Percentiles rank a stretch among this genome's conserved stretches.
Evolutionary conservation across 371 early-diverging fungal genomes (phyloP).

Genomic region (Lichtheimia ornata): DNA sequence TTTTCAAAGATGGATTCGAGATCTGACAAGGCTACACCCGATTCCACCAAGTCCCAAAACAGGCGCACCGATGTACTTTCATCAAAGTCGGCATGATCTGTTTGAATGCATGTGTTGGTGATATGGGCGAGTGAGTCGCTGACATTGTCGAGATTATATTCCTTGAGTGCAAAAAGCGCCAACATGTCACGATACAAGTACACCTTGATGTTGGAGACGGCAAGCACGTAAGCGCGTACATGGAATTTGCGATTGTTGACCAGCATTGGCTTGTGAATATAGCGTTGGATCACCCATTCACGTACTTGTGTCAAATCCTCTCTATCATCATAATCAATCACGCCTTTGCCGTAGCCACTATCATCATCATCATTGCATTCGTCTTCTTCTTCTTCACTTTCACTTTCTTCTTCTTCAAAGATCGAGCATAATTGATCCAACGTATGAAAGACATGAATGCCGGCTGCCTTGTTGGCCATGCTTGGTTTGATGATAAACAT

Average conservation of each 20-base stretch:
- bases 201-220: conserved; percentile 65
- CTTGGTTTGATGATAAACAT: conserved; percentile 74
- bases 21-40: conserved; percentile 25
- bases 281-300: conserved; percentile 76
- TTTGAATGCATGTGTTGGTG: conserved; percentile 75
- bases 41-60: conserved; percentile 58
- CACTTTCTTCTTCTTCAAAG: conserved; percentile 39
- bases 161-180: conserved; percentile 64
- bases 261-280: conserved; percentile 62
- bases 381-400: conserved; percentile 37
- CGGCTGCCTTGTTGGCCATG: conserved; percentile 68
- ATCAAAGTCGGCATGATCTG: conserved; percentile 51
- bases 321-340: conserved; percentile 18
- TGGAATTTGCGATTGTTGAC: conserved; percentile 72
- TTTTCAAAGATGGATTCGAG: conserved; percentile 55
- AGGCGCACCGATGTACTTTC: conserved; percentile 60
- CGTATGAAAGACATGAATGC: conserved; percentile 68
- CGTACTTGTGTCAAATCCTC: conserved; percentile 60
- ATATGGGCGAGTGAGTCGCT: conserved; percentile 58
- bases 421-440: conserved; percentile 50
- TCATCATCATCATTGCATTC: conserved; percentile 20
- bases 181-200: conserved; percentile 70
- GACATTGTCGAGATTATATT: conserved; percentile 46
- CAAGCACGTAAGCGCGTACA: conserved; percentile 69
- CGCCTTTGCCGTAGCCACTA: conserved; percentile 15